Percentiles rank a stretch among this genome's conserved stretches.
Evolutionary conservation across 2,329 filamentous ascomycete genomes (phyloP).

Genomic region (Coniochaeta pulveracea): DNA sequence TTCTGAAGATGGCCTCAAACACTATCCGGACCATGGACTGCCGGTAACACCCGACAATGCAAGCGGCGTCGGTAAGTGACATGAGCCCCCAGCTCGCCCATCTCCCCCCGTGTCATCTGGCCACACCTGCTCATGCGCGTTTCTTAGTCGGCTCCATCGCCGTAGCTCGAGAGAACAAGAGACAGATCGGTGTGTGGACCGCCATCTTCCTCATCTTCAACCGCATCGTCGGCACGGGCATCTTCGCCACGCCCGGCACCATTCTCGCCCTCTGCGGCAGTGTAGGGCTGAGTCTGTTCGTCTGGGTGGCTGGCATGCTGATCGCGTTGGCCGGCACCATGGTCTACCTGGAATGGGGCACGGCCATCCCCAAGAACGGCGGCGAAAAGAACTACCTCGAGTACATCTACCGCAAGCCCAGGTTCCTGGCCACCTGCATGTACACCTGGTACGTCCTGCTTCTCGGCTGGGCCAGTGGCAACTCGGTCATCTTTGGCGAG

Average conservation of each 20-base stretch:
- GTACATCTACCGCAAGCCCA: constrained; percentile 48
- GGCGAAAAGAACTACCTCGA: constrained; percentile 60
- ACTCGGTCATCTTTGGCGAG: constrained; percentile 59
- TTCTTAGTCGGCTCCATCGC: constrained; percentile 24
- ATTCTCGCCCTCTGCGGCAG: constrained; percentile 47
- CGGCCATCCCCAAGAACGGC: constrained; percentile 51
- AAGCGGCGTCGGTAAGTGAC: too few species aligned
- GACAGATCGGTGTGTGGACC: constrained; percentile 42
- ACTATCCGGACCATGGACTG: too few species aligned
- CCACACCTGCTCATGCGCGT: too few species aligned
- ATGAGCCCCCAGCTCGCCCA: too few species aligned
- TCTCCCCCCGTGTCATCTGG: too few species aligned
- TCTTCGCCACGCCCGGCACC: constrained; percentile 51
- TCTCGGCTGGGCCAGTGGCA: constrained; percentile 54
- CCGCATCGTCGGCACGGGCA: constrained; percentile 55
- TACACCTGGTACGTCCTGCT: constrained; percentile 52
- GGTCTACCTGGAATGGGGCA: constrained; percentile 58
- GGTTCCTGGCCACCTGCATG: constrained; percentile 48
- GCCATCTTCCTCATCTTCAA: constrained; percentile 52
- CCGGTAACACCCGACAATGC: too few species aligned
- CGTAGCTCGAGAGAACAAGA: constrained; percentile 32
- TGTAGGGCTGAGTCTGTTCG: constrained; percentile 49
- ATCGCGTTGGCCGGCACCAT: constrained; percentile 51
- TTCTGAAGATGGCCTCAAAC: too few species aligned
- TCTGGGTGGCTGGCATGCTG: constrained; percentile 52